Evolutionary conservation across 768 basidiomycete species (phyloP).

Genomic region (Lactarius vividus): DNA sequence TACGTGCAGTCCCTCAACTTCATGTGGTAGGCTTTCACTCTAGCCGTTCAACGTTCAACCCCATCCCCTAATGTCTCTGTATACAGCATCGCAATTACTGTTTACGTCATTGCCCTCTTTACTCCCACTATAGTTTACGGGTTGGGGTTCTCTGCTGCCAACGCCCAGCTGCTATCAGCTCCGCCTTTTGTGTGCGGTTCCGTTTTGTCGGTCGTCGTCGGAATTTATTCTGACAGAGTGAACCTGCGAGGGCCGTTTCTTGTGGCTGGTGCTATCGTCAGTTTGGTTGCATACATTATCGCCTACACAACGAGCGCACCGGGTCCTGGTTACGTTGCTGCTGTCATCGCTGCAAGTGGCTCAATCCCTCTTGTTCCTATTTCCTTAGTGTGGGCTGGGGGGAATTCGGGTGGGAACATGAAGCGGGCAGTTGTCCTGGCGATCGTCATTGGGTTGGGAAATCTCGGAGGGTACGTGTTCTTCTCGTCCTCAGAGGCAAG

Average conservation of each 20-base stretch:
- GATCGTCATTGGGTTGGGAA: slow-evolving; percentile 54
- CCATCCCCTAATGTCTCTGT: slow-evolving; percentile 35
- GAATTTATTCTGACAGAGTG: slow-evolving; percentile 37
- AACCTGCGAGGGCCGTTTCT: slow-evolving; percentile 50
- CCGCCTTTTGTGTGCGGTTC: slow-evolving; percentile 37
- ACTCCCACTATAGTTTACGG: slow-evolving; percentile 36
- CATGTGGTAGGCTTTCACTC: slow-evolving; percentile 32
- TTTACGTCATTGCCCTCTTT: slow-evolving; percentile 44
- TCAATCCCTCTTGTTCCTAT: slow-evolving; percentile 50
- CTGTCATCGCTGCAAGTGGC: slow-evolving; percentile 50
- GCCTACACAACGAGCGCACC: slow-evolving; percentile 39
- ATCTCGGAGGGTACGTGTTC: slow-evolving; percentile 47
- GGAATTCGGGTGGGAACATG: slow-evolving; percentile 55
- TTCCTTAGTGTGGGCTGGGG: slow-evolving; percentile 53
- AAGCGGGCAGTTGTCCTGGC: slow-evolving; percentile 52
- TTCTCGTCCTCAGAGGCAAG: slow-evolving; percentile 31
- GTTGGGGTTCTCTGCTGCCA: slow-evolving; percentile 48
- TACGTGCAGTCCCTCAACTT: slow-evolving; percentile 38
- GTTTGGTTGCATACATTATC: slow-evolving; percentile 50
- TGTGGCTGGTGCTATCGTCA: slow-evolving; percentile 39
- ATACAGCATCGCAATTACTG: slow-evolving; percentile 33
- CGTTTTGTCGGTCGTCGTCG: slow-evolving; percentile 32
- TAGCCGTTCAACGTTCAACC: neutral
- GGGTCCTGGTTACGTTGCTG: slow-evolving; percentile 43
- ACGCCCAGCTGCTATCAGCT: slow-evolving; percentile 40